Evolutionary conservation across 2,329 filamentous ascomycete species (phyloP).

Genomic region (Xylaria hypoxylon): DNA sequence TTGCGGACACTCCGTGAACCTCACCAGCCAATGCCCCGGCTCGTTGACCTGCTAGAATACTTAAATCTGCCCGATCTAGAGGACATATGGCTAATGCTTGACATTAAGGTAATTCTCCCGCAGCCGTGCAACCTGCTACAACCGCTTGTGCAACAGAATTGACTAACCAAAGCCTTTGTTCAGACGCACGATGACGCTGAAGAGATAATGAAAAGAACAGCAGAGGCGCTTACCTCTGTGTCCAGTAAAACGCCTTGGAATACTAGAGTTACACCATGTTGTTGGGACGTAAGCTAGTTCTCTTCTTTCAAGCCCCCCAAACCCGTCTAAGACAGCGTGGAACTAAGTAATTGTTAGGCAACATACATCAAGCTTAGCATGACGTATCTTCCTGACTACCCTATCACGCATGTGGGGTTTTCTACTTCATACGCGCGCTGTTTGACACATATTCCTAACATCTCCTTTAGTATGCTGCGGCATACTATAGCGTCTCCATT

Average conservation of each 20-base stretch:
- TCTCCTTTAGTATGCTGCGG: conserved; percentile 84
- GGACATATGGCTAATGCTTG: conserved; percentile 82
- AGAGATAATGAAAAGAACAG: conserved; percentile 76
- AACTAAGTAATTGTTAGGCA: conserved; percentile 55
- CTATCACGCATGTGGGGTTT: conserved; percentile 75
- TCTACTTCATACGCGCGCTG: conserved; percentile 75
- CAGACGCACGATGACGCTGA: conserved; percentile 77
- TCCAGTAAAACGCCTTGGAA: conserved; percentile 71
- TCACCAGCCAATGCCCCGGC: conserved; percentile 76
- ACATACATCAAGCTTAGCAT: conserved; percentile 75
- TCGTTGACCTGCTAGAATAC: conserved; percentile 80
- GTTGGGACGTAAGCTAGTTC: conserved; percentile 74
- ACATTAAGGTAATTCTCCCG: conserved; percentile 78
- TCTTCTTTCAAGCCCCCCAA: not conserved
- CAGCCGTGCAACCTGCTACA: not conserved
- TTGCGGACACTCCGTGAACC: conserved; percentile 73
- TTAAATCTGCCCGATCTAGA: conserved; percentile 73
- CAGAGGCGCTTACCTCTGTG: conserved; percentile 69
- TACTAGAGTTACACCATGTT: conserved; percentile 79
- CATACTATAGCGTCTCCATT: conserved; percentile 74
- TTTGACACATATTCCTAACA: conserved; percentile 73
- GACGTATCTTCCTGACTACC: conserved; percentile 71
- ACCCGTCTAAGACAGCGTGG: not conserved
- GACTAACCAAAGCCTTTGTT: not conserved
- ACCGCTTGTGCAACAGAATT: not conserved